Percentiles rank a stretch among this genome's conserved stretches.
These are phyloP conservation scores for Piper betle DNA, from an alignment of 164 flowering plant species.

Conservation along the genomic window DNA sequence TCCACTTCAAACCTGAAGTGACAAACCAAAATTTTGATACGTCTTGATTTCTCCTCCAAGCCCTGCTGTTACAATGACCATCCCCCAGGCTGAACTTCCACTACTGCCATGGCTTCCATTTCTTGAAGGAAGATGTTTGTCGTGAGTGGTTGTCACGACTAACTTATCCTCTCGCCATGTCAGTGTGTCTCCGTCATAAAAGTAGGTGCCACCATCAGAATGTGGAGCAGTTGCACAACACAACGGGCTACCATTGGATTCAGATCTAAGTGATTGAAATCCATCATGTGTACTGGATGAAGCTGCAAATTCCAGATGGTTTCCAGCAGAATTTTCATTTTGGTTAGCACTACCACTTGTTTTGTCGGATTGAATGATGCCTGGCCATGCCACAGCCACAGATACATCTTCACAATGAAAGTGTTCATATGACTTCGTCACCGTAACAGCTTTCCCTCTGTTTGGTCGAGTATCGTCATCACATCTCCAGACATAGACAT, in stretches of 20 bases:
- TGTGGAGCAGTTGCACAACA: slow-evolving; percentile 32
- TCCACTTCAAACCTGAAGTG: slow-evolving; percentile 22
- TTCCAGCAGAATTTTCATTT: slow-evolving; percentile 27
- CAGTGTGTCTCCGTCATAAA: slow-evolving; percentile 51
- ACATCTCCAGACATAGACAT: slow-evolving; percentile 86
- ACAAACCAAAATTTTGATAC: slow-evolving; percentile 90
- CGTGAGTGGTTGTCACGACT: slow-evolving; percentile 15
- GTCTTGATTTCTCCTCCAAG: slow-evolving; percentile 73
- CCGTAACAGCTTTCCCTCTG: slow-evolving; percentile 60
- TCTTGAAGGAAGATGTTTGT: slow-evolving; percentile 32
- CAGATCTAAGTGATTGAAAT: background rate
- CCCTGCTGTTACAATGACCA: slow-evolving; percentile 93
- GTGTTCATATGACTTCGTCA: slow-evolving; percentile 73
- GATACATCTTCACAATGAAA: slow-evolving; percentile 89
- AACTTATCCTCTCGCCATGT: slow-evolving; percentile 90
- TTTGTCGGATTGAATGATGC: slow-evolving; percentile 31
- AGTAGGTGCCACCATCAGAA: slow-evolving; percentile 40
- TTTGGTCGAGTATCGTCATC: slow-evolving; percentile 60
- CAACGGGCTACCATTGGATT: slow-evolving; percentile 26
- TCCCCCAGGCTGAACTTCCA: slow-evolving; percentile 66
- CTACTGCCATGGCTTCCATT: slow-evolving; percentile 31
- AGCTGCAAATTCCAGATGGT: slow-evolving; percentile 40
- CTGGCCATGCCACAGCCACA: slow-evolving; percentile 95
- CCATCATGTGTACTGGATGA: background rate
- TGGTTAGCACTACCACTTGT: slow-evolving; percentile 20